Conservation (phyloP, 2,329 filamentous ascomycete genomes). For the Corynespora cassiicola region DNA sequence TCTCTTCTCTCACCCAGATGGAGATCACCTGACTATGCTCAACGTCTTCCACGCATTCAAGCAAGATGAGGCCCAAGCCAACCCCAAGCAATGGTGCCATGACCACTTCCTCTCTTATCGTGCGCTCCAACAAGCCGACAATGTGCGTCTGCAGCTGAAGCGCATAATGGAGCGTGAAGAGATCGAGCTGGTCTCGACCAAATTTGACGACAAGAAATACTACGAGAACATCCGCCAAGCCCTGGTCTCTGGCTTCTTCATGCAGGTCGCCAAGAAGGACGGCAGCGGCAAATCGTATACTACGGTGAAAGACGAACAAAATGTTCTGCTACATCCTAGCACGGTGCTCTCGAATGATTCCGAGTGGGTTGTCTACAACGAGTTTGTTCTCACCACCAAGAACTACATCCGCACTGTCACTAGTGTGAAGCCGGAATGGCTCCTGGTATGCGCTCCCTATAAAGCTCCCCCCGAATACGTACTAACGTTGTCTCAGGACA, state of each 20-base stretch:
- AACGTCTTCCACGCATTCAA: slow-evolving; percentile 99
- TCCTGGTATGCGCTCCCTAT: slow-evolving; percentile 68
- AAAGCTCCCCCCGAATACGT: neutral
- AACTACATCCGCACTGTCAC: slow-evolving; percentile 97
- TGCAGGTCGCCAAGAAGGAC: slow-evolving; percentile 98
- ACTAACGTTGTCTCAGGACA: slow-evolving; percentile 68
- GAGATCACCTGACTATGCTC: slow-evolving; percentile 93
- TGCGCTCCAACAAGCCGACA: slow-evolving; percentile 89
- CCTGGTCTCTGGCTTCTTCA: slow-evolving; percentile 95
- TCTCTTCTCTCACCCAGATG: slow-evolving; percentile 89
- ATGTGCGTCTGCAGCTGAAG: slow-evolving; percentile 88
- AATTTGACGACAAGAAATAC: slow-evolving; percentile 95
- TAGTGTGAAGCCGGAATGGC: slow-evolving; percentile 90
- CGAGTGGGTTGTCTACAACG: slow-evolving; percentile 98
- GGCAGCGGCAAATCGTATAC: slow-evolving; percentile 86
- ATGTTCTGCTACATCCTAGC: slow-evolving; percentile 89
- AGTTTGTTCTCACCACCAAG: slow-evolving; percentile 97
- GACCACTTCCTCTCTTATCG: slow-evolving; percentile 93
- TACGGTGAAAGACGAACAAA: slow-evolving; percentile 96
- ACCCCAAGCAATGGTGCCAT: slow-evolving; percentile 92
- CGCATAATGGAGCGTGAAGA: slow-evolving; percentile 96
- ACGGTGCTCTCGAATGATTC: slow-evolving; percentile 87
- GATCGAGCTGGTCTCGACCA: slow-evolving; percentile 84
- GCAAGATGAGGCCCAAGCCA: slow-evolving; percentile 69
- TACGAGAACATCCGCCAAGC: slow-evolving; percentile 96